Evolutionary conservation across 2,329 filamentous ascomycete species (phyloP).

Genomic region (Botrytis porri): DNA sequence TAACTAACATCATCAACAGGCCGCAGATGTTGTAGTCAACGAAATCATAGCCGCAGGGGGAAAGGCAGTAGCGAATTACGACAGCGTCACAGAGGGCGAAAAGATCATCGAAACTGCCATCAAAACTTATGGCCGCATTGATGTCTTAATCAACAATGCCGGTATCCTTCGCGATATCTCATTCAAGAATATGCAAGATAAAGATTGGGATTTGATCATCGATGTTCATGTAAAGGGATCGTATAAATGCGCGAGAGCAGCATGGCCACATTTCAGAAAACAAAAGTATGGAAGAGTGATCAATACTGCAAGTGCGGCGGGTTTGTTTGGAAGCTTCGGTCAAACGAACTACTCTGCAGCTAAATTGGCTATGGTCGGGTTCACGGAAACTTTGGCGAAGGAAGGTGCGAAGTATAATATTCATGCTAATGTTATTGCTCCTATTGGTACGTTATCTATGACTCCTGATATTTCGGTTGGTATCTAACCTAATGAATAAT

Average conservation of each 20-base stretch:
- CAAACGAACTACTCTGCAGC: constrained; percentile 97
- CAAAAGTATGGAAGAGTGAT: constrained; percentile 97
- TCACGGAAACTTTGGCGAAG: constrained; percentile 96
- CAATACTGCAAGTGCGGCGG: constrained; percentile 94
- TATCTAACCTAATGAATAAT: constrained; percentile 32
- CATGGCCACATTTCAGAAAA: constrained; percentile 97
- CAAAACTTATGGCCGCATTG: constrained; percentile 77
- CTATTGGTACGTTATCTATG: constrained; percentile 52
- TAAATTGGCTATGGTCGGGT: constrained; percentile 92
- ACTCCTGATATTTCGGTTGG: background rate
- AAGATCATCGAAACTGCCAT: constrained; percentile 90
- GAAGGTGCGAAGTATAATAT: constrained; percentile 99
- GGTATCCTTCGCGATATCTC: constrained; percentile 88
- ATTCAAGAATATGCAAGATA: constrained; percentile 98
- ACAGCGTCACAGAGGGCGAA: constrained; percentile 89
- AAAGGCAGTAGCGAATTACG: constrained; percentile 97
- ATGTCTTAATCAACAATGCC: constrained; percentile 96
- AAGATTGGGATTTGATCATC: constrained; percentile 95
- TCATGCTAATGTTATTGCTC: constrained; percentile 88
- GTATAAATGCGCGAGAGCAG: constrained; percentile 92
- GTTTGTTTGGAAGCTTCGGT: constrained; percentile 92
- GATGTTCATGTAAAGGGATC: constrained; percentile 89
- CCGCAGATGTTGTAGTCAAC: constrained; percentile 77
- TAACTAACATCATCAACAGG: constrained; percentile 47
- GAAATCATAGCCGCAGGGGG: constrained; percentile 85